A percentile compares a stretch with the other conserved stretches of the same genome.
Evolutionary conservation across 495 filamentous ascomycete species (phyloP).

Genomic region (Bombardia bombarda): DNA sequence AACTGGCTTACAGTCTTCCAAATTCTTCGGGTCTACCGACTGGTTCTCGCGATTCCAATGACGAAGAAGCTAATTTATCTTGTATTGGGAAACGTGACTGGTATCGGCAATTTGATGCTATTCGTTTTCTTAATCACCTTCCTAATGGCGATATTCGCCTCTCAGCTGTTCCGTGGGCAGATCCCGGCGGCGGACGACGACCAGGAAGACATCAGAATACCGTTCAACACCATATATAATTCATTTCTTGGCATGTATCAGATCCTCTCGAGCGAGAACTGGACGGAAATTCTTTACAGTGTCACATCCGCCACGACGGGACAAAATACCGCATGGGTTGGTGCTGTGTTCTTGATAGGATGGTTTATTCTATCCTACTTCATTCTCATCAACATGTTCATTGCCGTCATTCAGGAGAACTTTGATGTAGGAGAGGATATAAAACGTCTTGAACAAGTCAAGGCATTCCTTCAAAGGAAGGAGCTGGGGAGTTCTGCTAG

Average conservation of each 20-base stretch:
- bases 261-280: conserved; percentile 94
- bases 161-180: conserved; percentile 86
- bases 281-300: conserved; percentile 82
- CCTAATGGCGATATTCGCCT: conserved; percentile 85
- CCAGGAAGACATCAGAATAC: conserved; percentile 52
- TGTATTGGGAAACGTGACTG: conserved; percentile 84
- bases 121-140: conserved; percentile 97
- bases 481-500: conserved; percentile 59
- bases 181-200: conserved; percentile 52
- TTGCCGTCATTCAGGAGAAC: conserved; percentile 99
- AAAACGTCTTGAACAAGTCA: conserved; percentile 92
- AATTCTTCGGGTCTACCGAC: conserved; percentile 83
- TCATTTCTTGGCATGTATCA: conserved; percentile 98
- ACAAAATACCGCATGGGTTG: conserved; percentile 79
- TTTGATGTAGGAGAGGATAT: conserved; percentile 99
- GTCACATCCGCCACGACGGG: conserved; percentile 57
- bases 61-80: conserved; percentile 77
- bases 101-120: conserved; percentile 87
- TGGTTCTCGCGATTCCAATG: conserved; percentile 82
- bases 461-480: conserved; percentile 84
- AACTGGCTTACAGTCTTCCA: conserved; percentile 91
- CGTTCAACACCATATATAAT: conserved; percentile 88
- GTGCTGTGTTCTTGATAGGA: conserved; percentile 81
- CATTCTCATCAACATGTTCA: conserved; percentile 99
- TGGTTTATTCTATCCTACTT: conserved; percentile 97